phyloP scores from a whole-genome alignment of 352 stramenopile genomes.

The Phytophthora pinifolia region DNA sequence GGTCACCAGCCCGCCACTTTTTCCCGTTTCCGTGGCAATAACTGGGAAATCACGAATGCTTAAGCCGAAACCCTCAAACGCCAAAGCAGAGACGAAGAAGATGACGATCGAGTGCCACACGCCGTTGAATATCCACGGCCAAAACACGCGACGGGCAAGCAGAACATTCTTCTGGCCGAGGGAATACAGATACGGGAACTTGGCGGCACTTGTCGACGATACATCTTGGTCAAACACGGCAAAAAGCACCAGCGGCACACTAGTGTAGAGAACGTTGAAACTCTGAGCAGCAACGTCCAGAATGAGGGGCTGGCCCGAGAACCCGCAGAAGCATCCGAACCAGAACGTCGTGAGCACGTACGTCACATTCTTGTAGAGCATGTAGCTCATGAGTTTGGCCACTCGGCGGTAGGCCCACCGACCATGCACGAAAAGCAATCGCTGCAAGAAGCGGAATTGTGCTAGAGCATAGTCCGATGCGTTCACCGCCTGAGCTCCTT shows the following conservation, averaged over 20 bases:
- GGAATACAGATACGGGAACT: slow-evolving; percentile 67
- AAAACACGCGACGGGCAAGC: slow-evolving; percentile 64
- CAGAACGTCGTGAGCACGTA: slow-evolving; percentile 85
- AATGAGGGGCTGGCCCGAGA: slow-evolving; percentile 79
- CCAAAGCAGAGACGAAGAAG: slow-evolving; percentile 79
- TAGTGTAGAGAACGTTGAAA: slow-evolving; percentile 86
- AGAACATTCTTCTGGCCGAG: slow-evolving; percentile 73
- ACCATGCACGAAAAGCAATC: slow-evolving; percentile 92
- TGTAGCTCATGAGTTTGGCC: slow-evolving; percentile 92
- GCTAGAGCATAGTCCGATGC: slow-evolving; percentile 92
- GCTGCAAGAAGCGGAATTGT: slow-evolving; percentile 93
- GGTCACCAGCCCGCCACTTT: slow-evolving; percentile 57
- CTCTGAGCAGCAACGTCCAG: slow-evolving; percentile 77
- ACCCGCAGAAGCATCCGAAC: slow-evolving; percentile 80
- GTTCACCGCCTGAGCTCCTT: slow-evolving; percentile 93
- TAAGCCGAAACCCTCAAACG: slow-evolving; percentile 47
- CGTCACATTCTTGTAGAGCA: slow-evolving; percentile 95
- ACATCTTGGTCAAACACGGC: slow-evolving; percentile 82
- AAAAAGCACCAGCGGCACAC: slow-evolving; percentile 72
- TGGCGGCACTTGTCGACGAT: slow-evolving; percentile 57
- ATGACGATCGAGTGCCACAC: slow-evolving; percentile 83
- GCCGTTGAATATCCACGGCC: slow-evolving; percentile 82
- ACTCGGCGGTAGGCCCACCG: slow-evolving; percentile 92
- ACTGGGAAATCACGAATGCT: slow-evolving; percentile 24
- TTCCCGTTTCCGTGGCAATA: slow-evolving; percentile 44